Conservation (phyloP, 2,329 filamentous ascomycete species). For the Neurospora crassa region DNA sequence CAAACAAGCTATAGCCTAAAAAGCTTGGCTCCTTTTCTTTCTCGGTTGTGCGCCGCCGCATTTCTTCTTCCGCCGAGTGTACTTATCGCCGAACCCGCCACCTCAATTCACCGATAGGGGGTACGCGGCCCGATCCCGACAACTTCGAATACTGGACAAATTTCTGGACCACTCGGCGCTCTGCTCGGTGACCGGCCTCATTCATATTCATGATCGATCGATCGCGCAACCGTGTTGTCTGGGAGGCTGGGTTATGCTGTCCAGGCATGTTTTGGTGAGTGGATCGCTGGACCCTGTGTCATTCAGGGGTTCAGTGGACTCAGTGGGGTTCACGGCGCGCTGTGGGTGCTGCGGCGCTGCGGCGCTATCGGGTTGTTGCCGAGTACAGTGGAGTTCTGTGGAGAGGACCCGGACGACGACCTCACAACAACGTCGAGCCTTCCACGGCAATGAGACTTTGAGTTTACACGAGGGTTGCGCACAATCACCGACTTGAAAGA, state of each 20-base stretch:
- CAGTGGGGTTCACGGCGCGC: not conserved
- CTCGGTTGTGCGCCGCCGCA: not conserved
- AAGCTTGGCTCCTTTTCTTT: not conserved
- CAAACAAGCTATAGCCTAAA: not conserved
- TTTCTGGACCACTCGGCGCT: not conserved
- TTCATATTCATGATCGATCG: no score
- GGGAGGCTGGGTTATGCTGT: not conserved
- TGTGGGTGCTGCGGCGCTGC: not conserved
- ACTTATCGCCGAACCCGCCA: not conserved
- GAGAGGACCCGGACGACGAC: not conserved
- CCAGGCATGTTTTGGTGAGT: not conserved
- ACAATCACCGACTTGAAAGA: no score
- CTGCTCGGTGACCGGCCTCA: not conserved
- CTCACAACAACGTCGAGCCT: not conserved
- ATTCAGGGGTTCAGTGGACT: not conserved
- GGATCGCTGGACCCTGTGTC: not conserved
- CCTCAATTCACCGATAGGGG: not conserved
- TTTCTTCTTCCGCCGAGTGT: not conserved
- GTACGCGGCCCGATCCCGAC: not conserved
- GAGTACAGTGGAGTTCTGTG: not conserved
- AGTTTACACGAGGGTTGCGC: not conserved
- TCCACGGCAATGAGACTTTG: not conserved
- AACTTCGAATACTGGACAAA: no score
- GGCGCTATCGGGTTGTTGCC: not conserved
- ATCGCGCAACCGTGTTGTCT: no score